These are phyloP conservation scores for Kodamaea laetipori DNA, from an alignment of 805 yeast species.

Conservation along the genomic window DNA sequence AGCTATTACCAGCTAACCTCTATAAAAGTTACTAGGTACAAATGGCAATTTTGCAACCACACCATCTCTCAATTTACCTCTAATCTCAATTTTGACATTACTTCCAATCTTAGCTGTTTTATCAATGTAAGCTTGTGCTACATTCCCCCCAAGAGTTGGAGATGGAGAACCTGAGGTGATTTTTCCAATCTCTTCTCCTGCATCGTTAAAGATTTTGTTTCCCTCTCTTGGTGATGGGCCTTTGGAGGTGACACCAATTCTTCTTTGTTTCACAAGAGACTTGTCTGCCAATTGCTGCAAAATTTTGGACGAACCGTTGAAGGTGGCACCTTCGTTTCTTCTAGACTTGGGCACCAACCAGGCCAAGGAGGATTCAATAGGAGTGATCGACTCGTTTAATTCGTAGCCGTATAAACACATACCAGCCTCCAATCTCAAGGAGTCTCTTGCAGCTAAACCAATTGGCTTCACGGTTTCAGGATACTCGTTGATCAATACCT, in stretches of 20 bases:
- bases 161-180: slow-evolving; percentile 65
- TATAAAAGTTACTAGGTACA: slow-evolving; percentile 71
- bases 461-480: slow-evolving; percentile 72
- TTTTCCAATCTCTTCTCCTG: slow-evolving; percentile 55
- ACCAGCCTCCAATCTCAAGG: slow-evolving; percentile 94
- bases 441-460: slow-evolving; percentile 98
- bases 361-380: slow-evolving; percentile 83
- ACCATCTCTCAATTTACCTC: slow-evolving; percentile 82
- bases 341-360: slow-evolving; percentile 90
- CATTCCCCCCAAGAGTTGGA: slow-evolving; percentile 68
- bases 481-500: slow-evolving; percentile 52
- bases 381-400: slow-evolving; percentile 74
- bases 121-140: slow-evolving; percentile 88
- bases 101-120: slow-evolving; percentile 77
- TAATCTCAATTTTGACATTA: slow-evolving; percentile 67
- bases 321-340: slow-evolving; percentile 51
- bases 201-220: slow-evolving; percentile 57
- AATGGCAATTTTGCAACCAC: slow-evolving; percentile 83
- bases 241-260: slow-evolving; percentile 73
- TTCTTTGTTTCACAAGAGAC: slow-evolving; percentile 49
- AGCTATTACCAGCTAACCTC: slow-evolving; percentile 25
- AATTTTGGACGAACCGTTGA: slow-evolving; percentile 78
- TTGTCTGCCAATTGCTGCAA: slow-evolving; percentile 72
- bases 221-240: slow-evolving; percentile 96
- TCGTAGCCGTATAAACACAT: slow-evolving; percentile 98